A percentile compares a stretch with the other conserved stretches of the same genome.
phyloP scores from a whole-genome alignment of 1,139 yeast genomes.

The Protomyces inouyei region DNA sequence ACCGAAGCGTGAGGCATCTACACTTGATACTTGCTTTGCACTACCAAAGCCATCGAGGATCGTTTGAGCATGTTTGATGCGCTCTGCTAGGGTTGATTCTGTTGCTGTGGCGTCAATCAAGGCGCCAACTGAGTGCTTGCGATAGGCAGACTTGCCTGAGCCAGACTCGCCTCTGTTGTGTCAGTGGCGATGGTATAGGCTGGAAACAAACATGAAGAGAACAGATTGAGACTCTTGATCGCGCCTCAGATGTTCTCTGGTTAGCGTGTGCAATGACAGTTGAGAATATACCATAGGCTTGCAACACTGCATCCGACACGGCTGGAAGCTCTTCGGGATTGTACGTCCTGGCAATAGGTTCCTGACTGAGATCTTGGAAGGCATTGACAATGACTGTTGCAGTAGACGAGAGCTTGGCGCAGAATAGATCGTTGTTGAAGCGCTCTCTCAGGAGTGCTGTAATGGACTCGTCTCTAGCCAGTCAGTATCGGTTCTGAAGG shows the following conservation, averaged over 20 bases:
- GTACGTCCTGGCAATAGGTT: background rate
- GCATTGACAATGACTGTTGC: background rate
- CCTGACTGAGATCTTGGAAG: background rate
- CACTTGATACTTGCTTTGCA: conserved; percentile 40
- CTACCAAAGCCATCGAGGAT: background rate
- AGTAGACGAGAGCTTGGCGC: background rate
- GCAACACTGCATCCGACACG: background rate
- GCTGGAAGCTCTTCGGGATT: background rate
- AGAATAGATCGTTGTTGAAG: background rate
- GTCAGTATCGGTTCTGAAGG: background rate
- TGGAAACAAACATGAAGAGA: background rate
- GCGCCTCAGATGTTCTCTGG: background rate
- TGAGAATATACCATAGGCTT: background rate
- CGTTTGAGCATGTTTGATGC: background rate
- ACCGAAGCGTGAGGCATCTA: conserved; percentile 42
- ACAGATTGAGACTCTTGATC: background rate
- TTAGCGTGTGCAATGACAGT: background rate
- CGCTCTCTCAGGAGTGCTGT: background rate
- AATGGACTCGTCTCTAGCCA: background rate
- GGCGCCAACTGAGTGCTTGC: background rate
- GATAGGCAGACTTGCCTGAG: background rate
- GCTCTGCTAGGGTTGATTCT: background rate
- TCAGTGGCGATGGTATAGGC: background rate
- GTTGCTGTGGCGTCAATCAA: background rate
- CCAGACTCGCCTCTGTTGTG: background rate